Conservation (phyloP, 1,284 basidiomycete species). For the Hymenochaete sp. region DNA sequence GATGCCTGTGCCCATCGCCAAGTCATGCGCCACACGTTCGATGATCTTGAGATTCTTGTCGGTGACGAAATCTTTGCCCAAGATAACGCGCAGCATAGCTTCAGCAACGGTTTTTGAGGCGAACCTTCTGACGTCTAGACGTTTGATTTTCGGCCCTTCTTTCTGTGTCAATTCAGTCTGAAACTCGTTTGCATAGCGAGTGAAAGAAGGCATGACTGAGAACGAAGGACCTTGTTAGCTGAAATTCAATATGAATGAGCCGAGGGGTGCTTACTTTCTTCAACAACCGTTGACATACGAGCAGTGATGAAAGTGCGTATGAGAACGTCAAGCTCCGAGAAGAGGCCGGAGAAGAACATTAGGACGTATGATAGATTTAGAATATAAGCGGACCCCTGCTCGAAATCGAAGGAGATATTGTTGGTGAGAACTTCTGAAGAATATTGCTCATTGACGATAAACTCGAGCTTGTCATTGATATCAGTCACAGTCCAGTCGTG, state of each 20-base stretch:
- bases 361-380: slow-evolving; percentile 7
- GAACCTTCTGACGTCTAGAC: neutral
- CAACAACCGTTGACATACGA: slow-evolving; percentile 5
- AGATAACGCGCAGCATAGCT: slow-evolving; percentile 3
- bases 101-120: slow-evolving; percentile 2
- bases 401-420: slow-evolving; percentile 2
- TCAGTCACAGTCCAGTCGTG: neutral
- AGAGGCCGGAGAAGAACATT: neutral
- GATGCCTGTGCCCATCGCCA: slow-evolving; percentile 1
- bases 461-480: slow-evolving; percentile 2
- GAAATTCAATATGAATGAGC: no score
- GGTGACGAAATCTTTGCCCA: slow-evolving; percentile 8
- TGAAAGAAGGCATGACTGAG: slow-evolving; percentile 4
- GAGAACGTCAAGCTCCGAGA: slow-evolving; percentile 4
- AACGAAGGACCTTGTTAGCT: no score
- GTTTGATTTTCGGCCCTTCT: neutral
- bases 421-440: slow-evolving; percentile 1
- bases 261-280: neutral
- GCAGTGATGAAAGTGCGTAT: slow-evolving; percentile 3
- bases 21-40: slow-evolving; percentile 1
- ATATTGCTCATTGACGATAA: slow-evolving; percentile 2
- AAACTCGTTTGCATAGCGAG: neutral
- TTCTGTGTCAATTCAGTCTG: neutral
- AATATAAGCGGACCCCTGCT: slow-evolving; percentile 7
- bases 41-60: slow-evolving; percentile 2